Percentiles rank a stretch among this genome's conserved stretches.
Evolutionary conservation across 2,329 filamentous ascomycete species (phyloP).

Genomic region (Talaromyces sp.): DNA sequence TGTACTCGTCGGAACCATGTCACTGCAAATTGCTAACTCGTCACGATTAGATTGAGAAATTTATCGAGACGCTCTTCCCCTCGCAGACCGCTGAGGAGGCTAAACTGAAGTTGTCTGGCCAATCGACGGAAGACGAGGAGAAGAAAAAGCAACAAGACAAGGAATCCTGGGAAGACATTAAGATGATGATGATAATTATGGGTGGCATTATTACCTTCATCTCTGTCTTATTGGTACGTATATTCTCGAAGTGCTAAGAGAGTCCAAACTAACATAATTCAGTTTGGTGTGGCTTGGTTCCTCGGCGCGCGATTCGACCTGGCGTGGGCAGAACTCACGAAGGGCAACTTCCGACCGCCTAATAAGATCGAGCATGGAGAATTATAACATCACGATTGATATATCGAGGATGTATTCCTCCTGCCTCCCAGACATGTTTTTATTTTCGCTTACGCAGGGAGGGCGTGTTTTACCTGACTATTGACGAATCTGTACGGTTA

Average conservation of each 20-base stretch:
- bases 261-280: conserved; percentile 16
- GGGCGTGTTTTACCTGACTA: conserved; percentile 17
- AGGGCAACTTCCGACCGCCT: conserved; percentile 46
- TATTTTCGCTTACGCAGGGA: not conserved
- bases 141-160: conserved; percentile 48
- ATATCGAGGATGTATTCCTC: not conserved
- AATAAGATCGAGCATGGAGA: conserved; percentile 38
- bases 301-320: conserved; percentile 81
- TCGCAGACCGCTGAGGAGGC: conserved; percentile 67
- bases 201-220: conserved; percentile 69
- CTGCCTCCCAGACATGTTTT: not conserved
- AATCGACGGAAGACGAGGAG: conserved; percentile 57
- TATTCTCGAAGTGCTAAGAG: not conserved
- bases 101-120: conserved; percentile 46
- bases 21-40: not conserved
- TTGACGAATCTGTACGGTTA: conserved; percentile 23
- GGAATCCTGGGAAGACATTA: conserved; percentile 54
- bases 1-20: conserved; percentile 9
- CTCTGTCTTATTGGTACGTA: conserved; percentile 73
- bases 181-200: conserved; percentile 67
- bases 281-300: conserved; percentile 76
- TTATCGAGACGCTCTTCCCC: conserved; percentile 91
- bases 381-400: conserved; percentile 31
- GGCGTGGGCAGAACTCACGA: conserved; percentile 55
- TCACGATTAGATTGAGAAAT: conserved; percentile 73